Evolutionary conservation across 768 basidiomycete genomes (phyloP).

Genomic region (Kwoniella mangroviensis): DNA sequence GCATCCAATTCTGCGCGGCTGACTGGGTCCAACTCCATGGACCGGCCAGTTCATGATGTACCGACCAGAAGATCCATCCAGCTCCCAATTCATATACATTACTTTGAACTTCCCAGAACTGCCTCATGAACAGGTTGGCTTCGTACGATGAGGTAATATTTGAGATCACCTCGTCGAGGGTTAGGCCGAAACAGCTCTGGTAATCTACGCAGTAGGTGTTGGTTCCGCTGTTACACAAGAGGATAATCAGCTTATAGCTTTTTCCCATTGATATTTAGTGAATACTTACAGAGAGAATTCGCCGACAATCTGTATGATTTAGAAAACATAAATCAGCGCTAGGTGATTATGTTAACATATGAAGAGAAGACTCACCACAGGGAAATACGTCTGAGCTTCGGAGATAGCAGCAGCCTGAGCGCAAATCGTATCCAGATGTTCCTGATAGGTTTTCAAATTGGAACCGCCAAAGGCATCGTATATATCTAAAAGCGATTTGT

Average conservation of each 20-base stretch:
- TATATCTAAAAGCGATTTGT: too few species aligned
- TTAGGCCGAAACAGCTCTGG: slow-evolving; percentile 41
- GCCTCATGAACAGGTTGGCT: slow-evolving; percentile 44
- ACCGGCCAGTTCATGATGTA: slow-evolving; percentile 36
- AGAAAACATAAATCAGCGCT: neutral
- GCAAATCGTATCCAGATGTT: slow-evolving; percentile 47
- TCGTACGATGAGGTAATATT: slow-evolving; percentile 43
- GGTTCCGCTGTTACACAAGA: slow-evolving; percentile 22
- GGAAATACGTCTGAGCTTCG: slow-evolving; percentile 40
- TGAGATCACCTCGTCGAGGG: slow-evolving; percentile 30
- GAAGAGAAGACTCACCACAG: slow-evolving; percentile 35
- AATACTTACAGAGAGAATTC: slow-evolving; percentile 41
- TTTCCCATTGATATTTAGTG: neutral
- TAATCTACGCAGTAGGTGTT: slow-evolving; percentile 52
- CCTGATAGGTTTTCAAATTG: slow-evolving; percentile 35
- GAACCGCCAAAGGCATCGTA: slow-evolving; percentile 43
- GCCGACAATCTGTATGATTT: slow-evolving; percentile 39
- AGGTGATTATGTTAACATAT: too few species aligned
- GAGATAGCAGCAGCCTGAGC: slow-evolving; percentile 21
- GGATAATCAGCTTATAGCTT: neutral
- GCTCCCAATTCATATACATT: slow-evolving; percentile 48
- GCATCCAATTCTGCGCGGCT: slow-evolving; percentile 51
- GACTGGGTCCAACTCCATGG: slow-evolving; percentile 50
- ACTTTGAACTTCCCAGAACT: slow-evolving; percentile 52
- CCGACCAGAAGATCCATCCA: slow-evolving; percentile 49